Conservation (phyloP, 2,329 filamentous ascomycete genomes). For the Calonectria pteridis region DNA sequence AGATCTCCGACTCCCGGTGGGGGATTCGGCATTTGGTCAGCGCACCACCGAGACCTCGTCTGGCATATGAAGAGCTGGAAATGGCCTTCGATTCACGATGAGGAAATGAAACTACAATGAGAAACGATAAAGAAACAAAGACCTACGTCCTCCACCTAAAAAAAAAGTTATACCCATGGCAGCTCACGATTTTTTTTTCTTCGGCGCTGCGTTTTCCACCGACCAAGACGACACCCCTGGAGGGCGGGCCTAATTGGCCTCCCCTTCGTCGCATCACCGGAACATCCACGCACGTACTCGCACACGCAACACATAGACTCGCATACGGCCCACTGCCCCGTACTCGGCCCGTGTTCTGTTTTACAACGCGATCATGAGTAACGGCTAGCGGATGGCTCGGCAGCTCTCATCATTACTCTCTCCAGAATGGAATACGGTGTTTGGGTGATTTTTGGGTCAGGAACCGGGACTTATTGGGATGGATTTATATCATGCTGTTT, state of each 20-base stretch:
- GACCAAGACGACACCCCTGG: slow-evolving; percentile 14
- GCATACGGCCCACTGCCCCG: slow-evolving; percentile 21
- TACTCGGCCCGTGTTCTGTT: slow-evolving; percentile 24
- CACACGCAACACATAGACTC: slow-evolving; percentile 36
- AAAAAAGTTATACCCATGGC: slow-evolving; percentile 41
- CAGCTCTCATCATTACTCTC: slow-evolving; percentile 27
- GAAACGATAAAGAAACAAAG: slow-evolving; percentile 20
- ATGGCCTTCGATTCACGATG: neutral
- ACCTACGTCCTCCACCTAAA: neutral
- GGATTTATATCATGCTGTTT: slow-evolving; percentile 19
- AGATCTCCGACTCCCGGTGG: slow-evolving; percentile 56
- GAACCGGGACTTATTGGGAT: slow-evolving; percentile 31
- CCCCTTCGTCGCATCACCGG: slow-evolving; percentile 28
- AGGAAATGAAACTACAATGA: slow-evolving; percentile 1
- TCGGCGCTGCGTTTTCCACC: slow-evolving; percentile 23
- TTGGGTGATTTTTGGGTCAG: slow-evolving; percentile 38
- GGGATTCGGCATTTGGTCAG: slow-evolving; percentile 44
- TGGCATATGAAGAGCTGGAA: slow-evolving; percentile 9
- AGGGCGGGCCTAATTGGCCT: slow-evolving; percentile 20
- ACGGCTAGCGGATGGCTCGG: slow-evolving; percentile 20
- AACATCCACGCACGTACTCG: slow-evolving; percentile 17
- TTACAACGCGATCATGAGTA: slow-evolving; percentile 5
- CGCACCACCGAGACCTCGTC: slow-evolving; percentile 38
- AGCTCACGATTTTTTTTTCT: slow-evolving; percentile 14
- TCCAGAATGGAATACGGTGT: slow-evolving; percentile 38